Conservation (phyloP, 1,284 basidiomycete genomes). For the Tausonia pullulans region DNA sequence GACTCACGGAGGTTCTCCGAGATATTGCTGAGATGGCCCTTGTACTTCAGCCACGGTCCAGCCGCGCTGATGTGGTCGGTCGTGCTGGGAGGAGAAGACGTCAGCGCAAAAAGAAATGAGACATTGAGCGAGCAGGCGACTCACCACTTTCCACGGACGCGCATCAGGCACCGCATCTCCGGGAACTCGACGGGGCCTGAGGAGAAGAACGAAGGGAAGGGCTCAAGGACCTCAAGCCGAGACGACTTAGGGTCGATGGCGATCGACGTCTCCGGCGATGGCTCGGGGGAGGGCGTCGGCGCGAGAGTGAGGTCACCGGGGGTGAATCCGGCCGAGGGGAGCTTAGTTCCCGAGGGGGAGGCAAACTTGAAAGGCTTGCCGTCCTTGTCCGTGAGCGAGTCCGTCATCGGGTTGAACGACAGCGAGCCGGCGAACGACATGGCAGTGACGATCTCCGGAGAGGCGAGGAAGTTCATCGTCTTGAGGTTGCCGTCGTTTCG, state of each 20-base stretch:
- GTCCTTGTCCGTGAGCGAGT: conserved; percentile 60
- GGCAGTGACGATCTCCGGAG: conserved; percentile 92
- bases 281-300: conserved; percentile 61
- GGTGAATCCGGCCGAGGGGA: conserved; percentile 75
- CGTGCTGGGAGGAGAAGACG: conserved; percentile 38
- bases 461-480: conserved; percentile 98
- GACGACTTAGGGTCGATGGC: conserved; percentile 69
- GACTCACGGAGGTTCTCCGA: conserved; percentile 82
- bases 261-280: conserved; percentile 66
- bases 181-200: conserved; percentile 57
- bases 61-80: conserved; percentile 97
- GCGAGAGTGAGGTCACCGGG: conserved; percentile 65
- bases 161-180: conserved; percentile 67
- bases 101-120: not conserved
- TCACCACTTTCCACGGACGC: conserved; percentile 82
- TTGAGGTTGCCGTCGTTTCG: conserved; percentile 91
- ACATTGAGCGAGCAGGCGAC: not conserved
- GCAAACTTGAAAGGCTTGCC: conserved; percentile 75
- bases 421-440: conserved; percentile 93
- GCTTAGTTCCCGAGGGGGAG: conserved; percentile 71
- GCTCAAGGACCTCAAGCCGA: conserved; percentile 74
- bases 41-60: conserved; percentile 97
- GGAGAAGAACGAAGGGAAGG: conserved; percentile 71
- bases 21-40: conserved; percentile 82
- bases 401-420: conserved; percentile 83